These are phyloP conservation scores for Leccinum ochraceum DNA, from an alignment of 768 basidiomycete species.

Conservation along the genomic window DNA sequence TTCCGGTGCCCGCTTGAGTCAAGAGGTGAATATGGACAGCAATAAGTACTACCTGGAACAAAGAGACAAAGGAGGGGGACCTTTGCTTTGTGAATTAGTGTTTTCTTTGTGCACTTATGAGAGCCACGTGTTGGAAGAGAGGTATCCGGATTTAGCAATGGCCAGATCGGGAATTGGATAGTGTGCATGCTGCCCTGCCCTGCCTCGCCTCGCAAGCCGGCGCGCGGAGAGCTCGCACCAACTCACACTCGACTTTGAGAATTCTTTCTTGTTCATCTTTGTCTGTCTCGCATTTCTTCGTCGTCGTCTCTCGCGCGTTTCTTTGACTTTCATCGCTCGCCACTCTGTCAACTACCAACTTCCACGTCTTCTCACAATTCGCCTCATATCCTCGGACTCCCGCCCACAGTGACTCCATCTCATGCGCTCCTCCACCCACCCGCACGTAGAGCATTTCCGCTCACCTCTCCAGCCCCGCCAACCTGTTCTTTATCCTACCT, in stretches of 20 bases:
- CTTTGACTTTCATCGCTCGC: neutral
- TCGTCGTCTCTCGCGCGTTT: neutral
- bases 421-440: constrained; percentile 12
- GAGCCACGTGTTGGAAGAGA: constrained; percentile 32
- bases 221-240: constrained; percentile 21
- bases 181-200: constrained; percentile 26
- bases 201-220: constrained; percentile 35
- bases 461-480: constrained; percentile 20
- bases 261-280: neutral
- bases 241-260: neutral
- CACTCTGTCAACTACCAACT: too few relatives aligned
- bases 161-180: constrained; percentile 32
- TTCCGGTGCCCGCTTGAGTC: neutral
- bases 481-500: constrained; percentile 11
- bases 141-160: constrained; percentile 21
- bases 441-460: constrained; percentile 10
- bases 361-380: neutral
- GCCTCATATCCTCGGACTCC: neutral
- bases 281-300: neutral
- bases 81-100: neutral
- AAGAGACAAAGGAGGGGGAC: constrained; percentile 11
- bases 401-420: constrained; percentile 8
- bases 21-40: neutral
- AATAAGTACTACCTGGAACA: neutral
- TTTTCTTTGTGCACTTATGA: constrained; percentile 1